A percentile compares a stretch with the other conserved stretches of the same genome.
Evolutionary conservation across 768 basidiomycete genomes (phyloP).

Genomic region (Serpula lacrymans): DNA sequence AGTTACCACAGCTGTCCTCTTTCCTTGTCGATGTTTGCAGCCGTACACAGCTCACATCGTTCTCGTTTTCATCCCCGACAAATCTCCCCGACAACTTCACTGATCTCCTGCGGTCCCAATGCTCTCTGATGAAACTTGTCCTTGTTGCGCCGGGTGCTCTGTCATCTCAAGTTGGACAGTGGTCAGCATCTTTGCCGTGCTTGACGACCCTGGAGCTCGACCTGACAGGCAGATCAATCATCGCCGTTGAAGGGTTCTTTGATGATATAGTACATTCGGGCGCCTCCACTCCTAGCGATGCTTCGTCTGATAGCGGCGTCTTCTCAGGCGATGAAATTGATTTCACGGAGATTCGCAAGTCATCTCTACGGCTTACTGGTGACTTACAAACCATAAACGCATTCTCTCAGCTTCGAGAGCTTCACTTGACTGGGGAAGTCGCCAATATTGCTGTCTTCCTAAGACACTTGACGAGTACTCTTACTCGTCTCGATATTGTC

Average conservation of each 20-base stretch:
- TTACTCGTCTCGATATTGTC: constrained; percentile 67
- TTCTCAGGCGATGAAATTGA: constrained; percentile 78
- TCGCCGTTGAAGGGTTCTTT: constrained; percentile 80
- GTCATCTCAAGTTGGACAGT: constrained; percentile 65
- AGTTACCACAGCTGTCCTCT: constrained; percentile 53
- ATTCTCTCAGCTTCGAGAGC: constrained; percentile 54
- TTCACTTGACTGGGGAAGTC: constrained; percentile 69
- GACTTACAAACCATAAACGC: constrained; percentile 54
- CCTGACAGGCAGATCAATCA: constrained; percentile 61
- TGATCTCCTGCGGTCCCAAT: constrained; percentile 58
- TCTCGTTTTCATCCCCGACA: constrained; percentile 68
- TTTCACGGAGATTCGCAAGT: constrained; percentile 72
- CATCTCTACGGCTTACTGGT: constrained; percentile 59
- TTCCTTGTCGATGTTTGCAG: constrained; percentile 65
- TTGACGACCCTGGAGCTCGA: constrained; percentile 69
- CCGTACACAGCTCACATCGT: constrained; percentile 59
- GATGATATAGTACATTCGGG: constrained; percentile 67
- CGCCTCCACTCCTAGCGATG: constrained; percentile 65
- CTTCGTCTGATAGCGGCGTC: constrained; percentile 72
- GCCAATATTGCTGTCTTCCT: constrained; percentile 70
- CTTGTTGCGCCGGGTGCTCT: constrained; percentile 76
- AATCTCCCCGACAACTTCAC: constrained; percentile 71
- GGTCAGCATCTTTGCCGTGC: constrained; percentile 62
- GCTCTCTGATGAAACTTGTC: constrained; percentile 54
- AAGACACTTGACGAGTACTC: constrained; percentile 60